phyloP scores from a whole-genome alignment of 345 rosid genomes.

The Fremontodendron californicum region DNA sequence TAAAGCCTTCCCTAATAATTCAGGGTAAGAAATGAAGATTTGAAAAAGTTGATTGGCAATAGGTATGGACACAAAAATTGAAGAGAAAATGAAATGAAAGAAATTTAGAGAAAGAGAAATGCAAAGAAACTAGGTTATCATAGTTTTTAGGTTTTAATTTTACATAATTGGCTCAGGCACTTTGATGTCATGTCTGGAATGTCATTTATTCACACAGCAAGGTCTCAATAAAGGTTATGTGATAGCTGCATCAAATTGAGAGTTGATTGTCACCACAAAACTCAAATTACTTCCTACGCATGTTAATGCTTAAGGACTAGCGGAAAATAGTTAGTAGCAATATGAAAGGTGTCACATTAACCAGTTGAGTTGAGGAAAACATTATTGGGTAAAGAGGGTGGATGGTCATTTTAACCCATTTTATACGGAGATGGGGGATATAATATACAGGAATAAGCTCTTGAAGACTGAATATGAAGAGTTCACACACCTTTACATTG shows the following conservation, averaged over 20 bases:
- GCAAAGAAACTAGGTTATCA: neutral
- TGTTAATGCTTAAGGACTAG: neutral
- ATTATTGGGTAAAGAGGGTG: neutral
- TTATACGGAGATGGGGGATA: neutral
- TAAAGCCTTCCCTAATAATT: neutral
- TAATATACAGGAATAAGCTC: slow-evolving; percentile 4
- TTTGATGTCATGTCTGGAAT: neutral
- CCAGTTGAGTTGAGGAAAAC: neutral
- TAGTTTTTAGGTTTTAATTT: neutral
- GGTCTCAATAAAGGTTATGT: neutral
- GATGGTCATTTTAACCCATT: slow-evolving; percentile 1
- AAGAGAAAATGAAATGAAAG: neutral
- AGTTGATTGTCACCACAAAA: neutral
- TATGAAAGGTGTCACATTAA: neutral
- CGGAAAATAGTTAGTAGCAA: neutral
- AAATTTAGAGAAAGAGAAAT: neutral
- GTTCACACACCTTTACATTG: slow-evolving; percentile 69
- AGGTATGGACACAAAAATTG: neutral
- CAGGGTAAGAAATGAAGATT: neutral
- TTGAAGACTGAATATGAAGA: slow-evolving; percentile 14
- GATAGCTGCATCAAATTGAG: neutral
- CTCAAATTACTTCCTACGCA: neutral
- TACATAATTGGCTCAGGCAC: neutral
- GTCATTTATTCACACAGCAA: neutral
- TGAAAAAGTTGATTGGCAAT: neutral